phyloP scores from a whole-genome alignment of 805 yeast genomes.

The Candida tammaniensis region DNA sequence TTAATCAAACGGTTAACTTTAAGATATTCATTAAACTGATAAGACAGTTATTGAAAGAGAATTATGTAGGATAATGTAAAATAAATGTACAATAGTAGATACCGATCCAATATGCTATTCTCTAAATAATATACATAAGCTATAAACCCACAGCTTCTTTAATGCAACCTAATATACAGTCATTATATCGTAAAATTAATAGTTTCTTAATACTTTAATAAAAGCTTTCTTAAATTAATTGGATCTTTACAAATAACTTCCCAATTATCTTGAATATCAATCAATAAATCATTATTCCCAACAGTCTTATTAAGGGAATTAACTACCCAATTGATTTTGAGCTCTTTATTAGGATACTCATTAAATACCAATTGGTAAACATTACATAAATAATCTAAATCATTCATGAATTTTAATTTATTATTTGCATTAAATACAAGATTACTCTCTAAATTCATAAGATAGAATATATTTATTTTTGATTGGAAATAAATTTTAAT shows the following conservation, averaged over 20 bases:
- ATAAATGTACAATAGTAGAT: too few species aligned
- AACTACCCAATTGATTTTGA: constrained; percentile 20
- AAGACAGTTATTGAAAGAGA: constrained; percentile 8
- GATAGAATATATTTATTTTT: constrained; percentile 15
- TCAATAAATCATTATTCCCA: constrained; percentile 5
- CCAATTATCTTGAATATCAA: constrained; percentile 17
- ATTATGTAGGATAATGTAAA: not conserved
- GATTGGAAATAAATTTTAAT: constrained; percentile 17
- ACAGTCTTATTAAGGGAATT: constrained; percentile 14
- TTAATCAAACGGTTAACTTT: constrained; percentile 25
- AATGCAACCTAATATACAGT: not conserved
- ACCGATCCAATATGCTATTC: too few species aligned
- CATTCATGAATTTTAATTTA: constrained; percentile 14
- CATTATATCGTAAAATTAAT: not conserved
- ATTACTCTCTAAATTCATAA: constrained; percentile 16
- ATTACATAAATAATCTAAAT: constrained; percentile 16
- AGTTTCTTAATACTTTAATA: constrained; percentile 4
- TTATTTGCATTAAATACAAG: constrained; percentile 10
- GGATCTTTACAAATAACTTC: constrained; percentile 13
- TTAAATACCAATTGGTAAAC: constrained; percentile 16
- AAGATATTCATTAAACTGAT: constrained; percentile 21
- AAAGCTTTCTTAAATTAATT: constrained; percentile 7
- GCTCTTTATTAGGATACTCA: constrained; percentile 13
- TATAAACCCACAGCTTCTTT: too few species aligned
- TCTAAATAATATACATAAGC: too few species aligned